These are phyloP conservation scores for Parachaetomium inaequale DNA, from an alignment of 495 filamentous ascomycete genomes.

Conservation along the genomic window DNA sequence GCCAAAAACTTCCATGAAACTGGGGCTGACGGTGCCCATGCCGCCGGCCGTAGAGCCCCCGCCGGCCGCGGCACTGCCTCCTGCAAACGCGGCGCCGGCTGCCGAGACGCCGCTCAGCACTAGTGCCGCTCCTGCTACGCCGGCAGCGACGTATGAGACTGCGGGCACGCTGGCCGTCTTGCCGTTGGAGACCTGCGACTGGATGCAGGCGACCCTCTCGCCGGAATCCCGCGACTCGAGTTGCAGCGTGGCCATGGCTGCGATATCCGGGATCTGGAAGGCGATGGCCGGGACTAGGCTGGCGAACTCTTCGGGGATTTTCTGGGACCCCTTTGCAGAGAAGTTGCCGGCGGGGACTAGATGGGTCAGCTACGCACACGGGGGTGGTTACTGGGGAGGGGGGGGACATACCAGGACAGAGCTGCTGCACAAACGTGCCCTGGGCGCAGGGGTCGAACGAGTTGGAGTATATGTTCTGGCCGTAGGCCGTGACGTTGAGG, in stretches of 20 bases:
- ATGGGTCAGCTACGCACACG: constrained; percentile 10
- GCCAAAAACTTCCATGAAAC: constrained; percentile 79
- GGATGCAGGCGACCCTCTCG: constrained; percentile 72
- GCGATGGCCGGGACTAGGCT: constrained; percentile 82
- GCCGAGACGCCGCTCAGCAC: constrained; percentile 71
- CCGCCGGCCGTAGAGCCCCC: constrained; percentile 54
- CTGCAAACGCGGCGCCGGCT: constrained; percentile 55
- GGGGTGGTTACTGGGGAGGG: neutral
- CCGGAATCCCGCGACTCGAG: constrained; percentile 60
- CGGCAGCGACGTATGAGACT: constrained; percentile 80
- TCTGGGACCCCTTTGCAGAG: constrained; percentile 62
- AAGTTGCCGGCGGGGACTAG: constrained; percentile 73
- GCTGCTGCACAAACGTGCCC: constrained; percentile 59
- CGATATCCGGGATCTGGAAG: constrained; percentile 86
- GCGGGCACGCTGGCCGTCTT: constrained; percentile 71
- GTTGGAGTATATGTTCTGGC: constrained; percentile 73
- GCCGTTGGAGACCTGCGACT: constrained; percentile 79
- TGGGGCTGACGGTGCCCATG: constrained; percentile 69
- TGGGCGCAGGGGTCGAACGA: constrained; percentile 76
- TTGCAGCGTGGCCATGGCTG: constrained; percentile 76
- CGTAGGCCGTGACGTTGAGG: constrained; percentile 81
- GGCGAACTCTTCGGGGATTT: constrained; percentile 66
- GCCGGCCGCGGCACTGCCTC: constrained; percentile 37
- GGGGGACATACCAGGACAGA: constrained; percentile 73
- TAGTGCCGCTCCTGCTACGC: constrained; percentile 82